Evolutionary conservation across 192 early-diverging fungal genomes (phyloP), one percentile per base, ranked within the genome.

Genomic region (Coemansia sp.): DNA sequence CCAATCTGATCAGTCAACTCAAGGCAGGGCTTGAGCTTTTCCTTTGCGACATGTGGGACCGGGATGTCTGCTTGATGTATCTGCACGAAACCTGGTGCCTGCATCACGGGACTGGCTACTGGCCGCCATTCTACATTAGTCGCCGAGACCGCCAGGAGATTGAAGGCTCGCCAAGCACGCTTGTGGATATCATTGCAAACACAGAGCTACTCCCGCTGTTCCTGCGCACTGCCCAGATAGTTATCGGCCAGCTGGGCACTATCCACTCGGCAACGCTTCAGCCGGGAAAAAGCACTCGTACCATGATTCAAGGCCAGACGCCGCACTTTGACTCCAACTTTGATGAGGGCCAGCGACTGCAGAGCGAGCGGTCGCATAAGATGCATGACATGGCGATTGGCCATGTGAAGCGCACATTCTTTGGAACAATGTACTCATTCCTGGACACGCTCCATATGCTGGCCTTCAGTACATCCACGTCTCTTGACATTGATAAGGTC

Each of bases 371-470:
- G 64, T 65, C 86, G 77, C 67, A 79, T 86, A n/a, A 83, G 87
- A 62, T 76, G 66, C 67, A 75, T 37, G 78, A 84, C 64, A 77
- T 76, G 71, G 74, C 78, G 9, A 57, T 77, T 41, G 51, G 11
- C 1, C 83, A 76, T n/a, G 69, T 84, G 19, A 87, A 86, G 62
- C 85, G 88, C 43, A 85, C 89, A 0, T 92, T 95, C 71, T 80
- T 91, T 72, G 89, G 89, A 19, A 87, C 89, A 4, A 60, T 92
- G 49, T 92, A 88, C 61, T 84, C 87, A 13, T 89, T 94, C 69
- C 74, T 95, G 48, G 95, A 97, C 68, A 90, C 92, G 19, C 84
- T 95, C n/a, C 87, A 90, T 12, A 85, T 88, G 63, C 71, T 91
- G 37, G 89, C 76, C 2, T 82, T 82, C 19, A 64, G 45, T 52